phyloP scores from a whole-genome alignment of 148 eudicot genomes.

The Amaranthus hypochondriacus region DNA sequence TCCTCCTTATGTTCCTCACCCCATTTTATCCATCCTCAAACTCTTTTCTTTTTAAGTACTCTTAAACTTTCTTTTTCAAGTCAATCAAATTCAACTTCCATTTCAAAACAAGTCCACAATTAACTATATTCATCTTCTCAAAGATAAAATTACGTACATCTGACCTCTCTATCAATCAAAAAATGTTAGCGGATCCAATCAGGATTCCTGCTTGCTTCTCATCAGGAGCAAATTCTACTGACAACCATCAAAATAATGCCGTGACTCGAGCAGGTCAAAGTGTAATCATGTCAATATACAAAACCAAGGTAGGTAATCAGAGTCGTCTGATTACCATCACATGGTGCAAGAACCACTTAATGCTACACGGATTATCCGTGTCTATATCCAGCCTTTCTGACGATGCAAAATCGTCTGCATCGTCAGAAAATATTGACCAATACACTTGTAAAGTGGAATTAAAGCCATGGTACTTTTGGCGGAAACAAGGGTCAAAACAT shows the following conservation, averaged over 20 bases:
- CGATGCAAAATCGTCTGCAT: background rate
- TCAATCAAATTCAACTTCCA: slow-evolving; percentile 6
- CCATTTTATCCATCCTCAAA: background rate
- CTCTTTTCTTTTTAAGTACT: background rate
- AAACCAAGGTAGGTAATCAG: slow-evolving; percentile 49
- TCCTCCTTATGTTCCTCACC: slow-evolving; percentile 1
- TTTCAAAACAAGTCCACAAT: background rate
- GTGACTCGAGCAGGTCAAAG: slow-evolving; percentile 62
- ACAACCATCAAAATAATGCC: slow-evolving; percentile 23
- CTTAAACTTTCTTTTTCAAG: background rate
- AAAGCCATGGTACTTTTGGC: slow-evolving; percentile 86
- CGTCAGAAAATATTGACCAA: slow-evolving; percentile 25
- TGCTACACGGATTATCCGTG: slow-evolving; percentile 63
- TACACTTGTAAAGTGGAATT: slow-evolving; percentile 65
- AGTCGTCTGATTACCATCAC: slow-evolving; percentile 57
- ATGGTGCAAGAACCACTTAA: slow-evolving; percentile 62
- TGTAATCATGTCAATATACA: slow-evolving; percentile 58
- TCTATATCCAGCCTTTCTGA: slow-evolving; percentile 30
- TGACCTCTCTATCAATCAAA: background rate
- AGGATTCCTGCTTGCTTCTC: slow-evolving; percentile 72
- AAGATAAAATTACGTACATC: background rate
- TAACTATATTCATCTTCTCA: too few relatives aligned
- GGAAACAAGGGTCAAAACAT: slow-evolving; percentile 58
- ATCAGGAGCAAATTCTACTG: slow-evolving; percentile 12
- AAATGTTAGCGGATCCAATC: slow-evolving; percentile 54